Conservation (phyloP, 139 green algal species). For the Closterium sp. region DNA sequence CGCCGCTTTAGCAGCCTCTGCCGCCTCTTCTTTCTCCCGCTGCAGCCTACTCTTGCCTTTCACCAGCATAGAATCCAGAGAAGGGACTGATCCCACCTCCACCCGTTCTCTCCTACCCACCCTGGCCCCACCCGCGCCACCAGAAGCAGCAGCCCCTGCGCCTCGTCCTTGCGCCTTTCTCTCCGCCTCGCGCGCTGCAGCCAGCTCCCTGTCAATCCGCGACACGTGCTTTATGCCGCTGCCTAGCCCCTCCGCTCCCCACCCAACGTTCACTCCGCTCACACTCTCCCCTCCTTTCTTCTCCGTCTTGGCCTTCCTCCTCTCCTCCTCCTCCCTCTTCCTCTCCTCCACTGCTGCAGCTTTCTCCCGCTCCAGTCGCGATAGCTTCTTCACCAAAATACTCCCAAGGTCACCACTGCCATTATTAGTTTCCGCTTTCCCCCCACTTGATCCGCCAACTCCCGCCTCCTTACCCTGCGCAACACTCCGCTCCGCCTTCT, state of each 20-base stretch:
- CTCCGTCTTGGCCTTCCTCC: constrained; percentile 1
- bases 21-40: constrained; percentile 6
- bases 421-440: not conserved
- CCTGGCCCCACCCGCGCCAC: not conserved
- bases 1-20: not conserved
- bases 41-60: constrained; percentile 39
- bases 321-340: constrained; percentile 5
- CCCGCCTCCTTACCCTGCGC: not conserved
- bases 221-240: constrained; percentile 8
- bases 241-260: not conserved
- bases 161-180: not conserved
- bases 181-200: not conserved
- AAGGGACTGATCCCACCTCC: not conserved
- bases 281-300: not conserved
- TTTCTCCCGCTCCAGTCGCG: constrained; percentile 39
- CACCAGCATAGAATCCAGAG: constrained; percentile 3
- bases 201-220: constrained; percentile 13
- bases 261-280: not conserved
- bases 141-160: not conserved
- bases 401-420: constrained; percentile 22
- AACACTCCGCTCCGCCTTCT: not conserved
- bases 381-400: constrained; percentile 45
- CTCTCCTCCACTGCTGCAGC: constrained; percentile 31
- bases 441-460: not conserved
- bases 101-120: not conserved